phyloP scores from a whole-genome alignment of 441 rosid genomes.

The Brassica hybrid region DNA sequence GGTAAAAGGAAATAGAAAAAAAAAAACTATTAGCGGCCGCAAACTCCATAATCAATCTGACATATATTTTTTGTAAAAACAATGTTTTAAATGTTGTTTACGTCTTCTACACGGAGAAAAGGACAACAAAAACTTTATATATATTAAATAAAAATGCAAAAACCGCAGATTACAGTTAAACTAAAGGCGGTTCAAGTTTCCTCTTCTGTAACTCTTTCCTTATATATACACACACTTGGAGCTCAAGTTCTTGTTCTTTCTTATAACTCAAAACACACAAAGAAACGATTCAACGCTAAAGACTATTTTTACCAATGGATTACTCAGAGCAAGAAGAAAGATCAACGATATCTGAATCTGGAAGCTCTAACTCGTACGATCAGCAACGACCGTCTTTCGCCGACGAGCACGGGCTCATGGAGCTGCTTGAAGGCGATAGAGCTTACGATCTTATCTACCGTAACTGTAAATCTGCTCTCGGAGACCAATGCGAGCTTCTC shows the following conservation, averaged over 20 bases:
- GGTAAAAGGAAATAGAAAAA: neutral
- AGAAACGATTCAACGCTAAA: neutral
- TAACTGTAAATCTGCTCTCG: conserved; percentile 53
- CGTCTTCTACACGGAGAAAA: conserved; percentile 41
- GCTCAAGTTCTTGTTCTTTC: conserved; percentile 36
- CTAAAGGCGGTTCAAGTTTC: conserved; percentile 42
- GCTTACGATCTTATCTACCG: conserved; percentile 53
- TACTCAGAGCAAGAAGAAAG: conserved; percentile 39
- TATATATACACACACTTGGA: conserved; percentile 32
- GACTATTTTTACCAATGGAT: conserved; percentile 19
- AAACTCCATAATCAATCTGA: neutral
- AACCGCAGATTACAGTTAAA: conserved; percentile 32
- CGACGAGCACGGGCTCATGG: conserved; percentile 46
- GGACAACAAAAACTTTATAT: neutral
- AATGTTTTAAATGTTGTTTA: conserved; percentile 25
- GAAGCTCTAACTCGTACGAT: conserved; percentile 48
- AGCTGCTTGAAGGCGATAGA: conserved; percentile 53
- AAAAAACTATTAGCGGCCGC: conserved; percentile 29
- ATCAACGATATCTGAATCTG: conserved; percentile 57
- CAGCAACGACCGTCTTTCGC: conserved; percentile 17
- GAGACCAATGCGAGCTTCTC: conserved; percentile 46
- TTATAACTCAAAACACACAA: neutral
- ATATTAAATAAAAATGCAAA: neutral
- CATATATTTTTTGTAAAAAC: neutral
- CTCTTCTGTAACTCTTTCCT: neutral